Evolutionary conservation across 257 asterid species (phyloP).

Genomic region (Rhazya stricta): DNA sequence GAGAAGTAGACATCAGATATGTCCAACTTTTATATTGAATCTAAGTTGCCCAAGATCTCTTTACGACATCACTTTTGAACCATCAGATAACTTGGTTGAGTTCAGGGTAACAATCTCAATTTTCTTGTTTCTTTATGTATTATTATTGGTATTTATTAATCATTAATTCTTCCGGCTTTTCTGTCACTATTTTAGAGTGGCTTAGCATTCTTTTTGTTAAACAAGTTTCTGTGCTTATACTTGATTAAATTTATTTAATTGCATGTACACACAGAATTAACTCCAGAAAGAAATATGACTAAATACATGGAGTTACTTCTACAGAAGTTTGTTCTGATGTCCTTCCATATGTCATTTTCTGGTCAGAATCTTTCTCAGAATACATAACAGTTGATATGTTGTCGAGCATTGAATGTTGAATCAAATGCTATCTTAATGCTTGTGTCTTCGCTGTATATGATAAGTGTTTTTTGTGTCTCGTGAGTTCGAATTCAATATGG

Average conservation of each 20-base stretch:
- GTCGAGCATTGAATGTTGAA: neutral
- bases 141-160: neutral
- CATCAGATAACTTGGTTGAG: constrained; percentile 64
- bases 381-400: neutral
- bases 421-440: neutral
- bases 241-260: neutral
- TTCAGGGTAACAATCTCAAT: constrained; percentile 52
- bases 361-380: neutral
- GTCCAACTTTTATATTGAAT: constrained; percentile 66
- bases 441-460: neutral
- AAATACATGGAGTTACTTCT: neutral
- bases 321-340: neutral
- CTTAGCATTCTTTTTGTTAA: constrained; percentile 10
- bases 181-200: neutral
- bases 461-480: neutral
- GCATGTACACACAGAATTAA: neutral
- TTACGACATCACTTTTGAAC: constrained; percentile 68
- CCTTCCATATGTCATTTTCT: neutral
- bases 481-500: neutral
- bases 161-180: constrained; percentile 3
- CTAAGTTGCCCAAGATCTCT: constrained; percentile 71
- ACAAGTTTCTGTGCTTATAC: neutral
- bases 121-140: constrained; percentile 4
- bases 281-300: neutral
- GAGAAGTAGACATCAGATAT: constrained; percentile 45